A percentile compares a stretch with the other conserved stretches of the same genome.
Conservation (phyloP, 148 eudicot species). For the Oxyria digyna region DNA sequence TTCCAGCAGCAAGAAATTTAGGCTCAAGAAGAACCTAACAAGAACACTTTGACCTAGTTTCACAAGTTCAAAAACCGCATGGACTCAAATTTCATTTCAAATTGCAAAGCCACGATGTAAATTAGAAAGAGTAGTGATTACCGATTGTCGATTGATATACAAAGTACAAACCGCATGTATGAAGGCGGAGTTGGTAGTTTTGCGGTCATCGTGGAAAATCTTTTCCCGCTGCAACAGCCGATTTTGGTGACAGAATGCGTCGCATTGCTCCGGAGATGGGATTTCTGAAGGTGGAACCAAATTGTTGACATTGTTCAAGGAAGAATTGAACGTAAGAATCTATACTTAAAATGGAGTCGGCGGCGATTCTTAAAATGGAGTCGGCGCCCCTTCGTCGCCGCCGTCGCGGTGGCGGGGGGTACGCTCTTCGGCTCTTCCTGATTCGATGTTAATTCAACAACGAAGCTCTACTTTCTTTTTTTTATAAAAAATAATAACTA, state of each 20-base stretch:
- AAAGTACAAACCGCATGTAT: background rate
- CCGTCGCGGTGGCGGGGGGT: background rate
- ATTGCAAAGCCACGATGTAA: background rate
- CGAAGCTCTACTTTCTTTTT: too few species aligned
- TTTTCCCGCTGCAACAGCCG: background rate
- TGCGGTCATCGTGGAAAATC: background rate
- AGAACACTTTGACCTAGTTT: background rate
- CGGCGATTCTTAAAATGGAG: background rate
- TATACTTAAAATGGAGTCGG: background rate
- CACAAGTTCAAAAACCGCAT: too few species aligned
- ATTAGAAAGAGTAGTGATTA: too few species aligned
- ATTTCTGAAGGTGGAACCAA: background rate
- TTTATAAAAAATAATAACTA: too few species aligned
- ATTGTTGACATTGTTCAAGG: background rate
- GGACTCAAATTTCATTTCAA: background rate
- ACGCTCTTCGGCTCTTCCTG: too few species aligned
- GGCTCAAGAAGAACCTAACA: background rate
- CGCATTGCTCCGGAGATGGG: background rate
- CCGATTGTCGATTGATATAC: too few species aligned
- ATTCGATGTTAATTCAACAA: too few species aligned
- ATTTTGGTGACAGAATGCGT: background rate
- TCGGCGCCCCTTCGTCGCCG: background rate
- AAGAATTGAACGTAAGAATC: background rate
- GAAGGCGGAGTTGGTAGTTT: background rate
- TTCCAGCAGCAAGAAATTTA: background rate